Evolutionary conservation across 257 asterid genomes (phyloP).

Genomic region (Plantago ovata): DNA sequence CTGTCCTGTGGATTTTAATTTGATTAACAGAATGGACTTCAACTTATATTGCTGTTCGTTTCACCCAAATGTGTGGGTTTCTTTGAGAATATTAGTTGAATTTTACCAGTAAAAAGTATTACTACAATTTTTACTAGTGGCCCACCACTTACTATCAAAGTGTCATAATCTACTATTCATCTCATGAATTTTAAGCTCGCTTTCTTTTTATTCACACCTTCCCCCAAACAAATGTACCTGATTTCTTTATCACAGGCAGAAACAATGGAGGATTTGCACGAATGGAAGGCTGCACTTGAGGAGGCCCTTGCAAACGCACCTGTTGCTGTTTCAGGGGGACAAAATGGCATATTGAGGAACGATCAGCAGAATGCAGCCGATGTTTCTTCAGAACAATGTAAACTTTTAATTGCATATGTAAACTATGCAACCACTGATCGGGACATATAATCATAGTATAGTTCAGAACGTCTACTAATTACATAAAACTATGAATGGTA

Average conservation of each 20-base stretch:
- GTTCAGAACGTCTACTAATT: conserved; percentile 3
- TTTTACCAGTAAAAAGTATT: neutral
- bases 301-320: conserved; percentile 93
- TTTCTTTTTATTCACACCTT: neutral
- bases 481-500: neutral
- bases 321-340: conserved; percentile 70
- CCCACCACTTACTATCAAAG: neutral
- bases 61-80: neutral
- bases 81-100: neutral
- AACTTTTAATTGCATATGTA: conserved; percentile 18
- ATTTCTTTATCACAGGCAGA: conserved; percentile 64
- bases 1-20: conserved; percentile 3
- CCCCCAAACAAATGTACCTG: neutral
- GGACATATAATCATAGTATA: neutral
- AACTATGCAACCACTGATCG: conserved; percentile 7
- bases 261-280: conserved; percentile 81
- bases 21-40: neutral
- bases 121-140: neutral
- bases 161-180: neutral
- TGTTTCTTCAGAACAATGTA: conserved; percentile 67
- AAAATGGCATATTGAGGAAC: conserved; percentile 70
- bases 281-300: conserved; percentile 96
- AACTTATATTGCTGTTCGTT: neutral
- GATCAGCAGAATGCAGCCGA: conserved; percentile 65
- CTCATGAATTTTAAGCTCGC: conserved; percentile 2